Base-by-base conservation (phyloP, 1,139 yeast genomes). In the Taphrina flavorubra region DNA sequence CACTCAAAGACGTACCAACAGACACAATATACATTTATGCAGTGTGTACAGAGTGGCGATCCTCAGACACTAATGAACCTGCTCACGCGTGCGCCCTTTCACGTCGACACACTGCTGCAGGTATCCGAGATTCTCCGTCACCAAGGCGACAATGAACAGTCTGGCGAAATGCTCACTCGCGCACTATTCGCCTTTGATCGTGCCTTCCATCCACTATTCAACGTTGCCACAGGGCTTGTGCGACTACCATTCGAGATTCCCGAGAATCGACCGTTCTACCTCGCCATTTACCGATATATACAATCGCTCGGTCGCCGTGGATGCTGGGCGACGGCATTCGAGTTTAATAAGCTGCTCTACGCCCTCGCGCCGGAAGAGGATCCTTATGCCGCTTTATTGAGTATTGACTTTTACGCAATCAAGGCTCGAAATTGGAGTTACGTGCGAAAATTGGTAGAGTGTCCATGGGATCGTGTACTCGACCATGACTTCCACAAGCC, bases 141-240 rank as follows among this genome's bases (percentile, higher is more conserved):
- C 76, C 94, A 89, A 74, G 96, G 96, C 40, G 89, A 87, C 66
- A 76, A 75, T 68, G 73, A 75, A 44, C 74, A 76, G 81, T 89
- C 56, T 80, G 88, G 72, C 82, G 92, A 72, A 0, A 79, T 70
- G 62, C 60, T 70, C 34, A 58, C 91, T 74, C 83, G 90, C 72
- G 90, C 92, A 3, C 78, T 92, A 25, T 89, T 90, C 75, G 87
- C 88, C 0, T 90, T 89, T 77, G 97, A 92, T 75, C 81, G 97
- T 74, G 85, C 84, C 13, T 77, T 86, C 71, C 83, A 81, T 69
- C 79, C 80, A 39, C 79, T 78, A 14, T 80, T 85, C 71, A 84
- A 82, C 36, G 69, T 76, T 55, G 60, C 74, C 10, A 80, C 84
- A 13, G 89, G 90, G 1, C 80, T 86, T 20, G 81, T 86, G 31